These are phyloP conservation scores for Senecio squalidus DNA, from an alignment of 140 eudicot genomes.

Conservation along the genomic window DNA sequence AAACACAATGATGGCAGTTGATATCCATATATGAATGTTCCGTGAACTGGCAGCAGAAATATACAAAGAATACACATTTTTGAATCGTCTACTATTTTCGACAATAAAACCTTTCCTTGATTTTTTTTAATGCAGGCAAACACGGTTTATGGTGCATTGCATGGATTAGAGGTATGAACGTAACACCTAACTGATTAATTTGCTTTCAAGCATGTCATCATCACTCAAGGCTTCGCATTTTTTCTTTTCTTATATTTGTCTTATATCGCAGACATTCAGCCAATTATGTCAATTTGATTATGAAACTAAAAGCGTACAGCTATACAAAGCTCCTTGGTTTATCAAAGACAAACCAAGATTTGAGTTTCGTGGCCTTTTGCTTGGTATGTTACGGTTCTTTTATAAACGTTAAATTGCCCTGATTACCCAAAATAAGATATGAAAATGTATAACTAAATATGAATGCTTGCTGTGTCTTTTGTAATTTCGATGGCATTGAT, in stretches of 20 bases:
- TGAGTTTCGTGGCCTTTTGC: constrained; percentile 84
- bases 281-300: constrained; percentile 80
- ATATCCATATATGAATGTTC: too few relatives aligned
- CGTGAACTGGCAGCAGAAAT: background rate
- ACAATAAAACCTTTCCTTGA: constrained; percentile 3
- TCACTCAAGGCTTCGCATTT: constrained; percentile 7
- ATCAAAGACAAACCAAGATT: constrained; percentile 89
- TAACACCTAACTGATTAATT: constrained; percentile 8
- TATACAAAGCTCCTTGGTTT: constrained; percentile 90
- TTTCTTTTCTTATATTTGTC: background rate
- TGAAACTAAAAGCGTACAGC: constrained; percentile 66
- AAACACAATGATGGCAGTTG: too few relatives aligned
- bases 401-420: background rate
- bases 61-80: background rate
- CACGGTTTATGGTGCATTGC: constrained; percentile 91
- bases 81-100: constrained; percentile 7
- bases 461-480: background rate
- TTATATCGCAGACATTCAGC: constrained; percentile 71
- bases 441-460: constrained; percentile 2
- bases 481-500: constrained; percentile 8
- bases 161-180: constrained; percentile 77
- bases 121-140: constrained; percentile 63
- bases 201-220: background rate
- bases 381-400: constrained; percentile 47
- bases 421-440: background rate